These are phyloP conservation scores for Debaryomycetaceae sp. DNA, from an alignment of 1,139 yeast species.

Conservation along the genomic window DNA sequence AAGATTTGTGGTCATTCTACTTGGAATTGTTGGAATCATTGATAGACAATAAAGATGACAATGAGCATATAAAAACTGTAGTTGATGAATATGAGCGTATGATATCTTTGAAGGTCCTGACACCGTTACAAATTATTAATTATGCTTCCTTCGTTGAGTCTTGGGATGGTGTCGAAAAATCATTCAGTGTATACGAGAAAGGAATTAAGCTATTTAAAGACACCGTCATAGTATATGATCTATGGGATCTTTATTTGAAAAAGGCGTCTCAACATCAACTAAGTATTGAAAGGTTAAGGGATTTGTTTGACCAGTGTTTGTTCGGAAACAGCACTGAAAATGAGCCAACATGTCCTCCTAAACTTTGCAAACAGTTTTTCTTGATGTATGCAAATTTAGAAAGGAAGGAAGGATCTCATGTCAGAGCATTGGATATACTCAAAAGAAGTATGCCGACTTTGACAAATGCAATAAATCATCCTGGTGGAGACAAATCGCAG, in stretches of 20 bases:
- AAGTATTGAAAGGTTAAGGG: conserved; percentile 59
- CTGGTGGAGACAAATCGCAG: conserved; percentile 4
- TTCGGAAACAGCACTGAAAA: conserved; percentile 25
- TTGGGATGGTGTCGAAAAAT: conserved; percentile 43
- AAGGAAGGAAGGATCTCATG: conserved; percentile 21
- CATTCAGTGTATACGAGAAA: conserved; percentile 64
- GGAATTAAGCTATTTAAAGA: conserved; percentile 61
- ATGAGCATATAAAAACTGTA: conserved; percentile 21
- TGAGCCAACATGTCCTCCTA: conserved; percentile 32
- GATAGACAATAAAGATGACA: conserved; percentile 29
- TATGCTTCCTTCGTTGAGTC: conserved; percentile 63
- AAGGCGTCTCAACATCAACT: conserved; percentile 39
- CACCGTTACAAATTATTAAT: conserved; percentile 63
- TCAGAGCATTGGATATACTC: conserved; percentile 27
- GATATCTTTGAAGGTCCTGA: conserved; percentile 62
- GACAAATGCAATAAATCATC: conserved; percentile 2
- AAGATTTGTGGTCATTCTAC: conserved; percentile 69
- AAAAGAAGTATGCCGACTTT: conserved; percentile 14
- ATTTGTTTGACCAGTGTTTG: conserved; percentile 63
- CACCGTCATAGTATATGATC: conserved; percentile 57
- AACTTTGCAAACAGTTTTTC: conserved; percentile 44
- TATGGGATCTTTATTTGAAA: conserved; percentile 69
- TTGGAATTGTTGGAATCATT: conserved; percentile 70
- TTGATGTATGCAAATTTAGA: conserved; percentile 64
- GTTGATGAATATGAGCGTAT: conserved; percentile 53